Conservation (phyloP, 192 early-diverging fungal species). For the Backusella australiensis region DNA sequence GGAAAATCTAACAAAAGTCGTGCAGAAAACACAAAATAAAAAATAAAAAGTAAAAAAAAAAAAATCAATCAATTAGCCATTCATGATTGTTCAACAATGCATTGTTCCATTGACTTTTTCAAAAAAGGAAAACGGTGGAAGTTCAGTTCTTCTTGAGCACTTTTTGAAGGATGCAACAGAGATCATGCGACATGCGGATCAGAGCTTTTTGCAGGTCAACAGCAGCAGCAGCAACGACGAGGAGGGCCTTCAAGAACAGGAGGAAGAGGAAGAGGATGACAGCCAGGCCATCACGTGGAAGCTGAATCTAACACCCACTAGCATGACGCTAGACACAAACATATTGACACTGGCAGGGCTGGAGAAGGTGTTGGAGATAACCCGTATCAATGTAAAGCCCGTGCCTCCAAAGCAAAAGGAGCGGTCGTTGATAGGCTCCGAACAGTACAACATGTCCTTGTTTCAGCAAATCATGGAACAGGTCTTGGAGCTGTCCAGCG, state of each 20-base stretch:
- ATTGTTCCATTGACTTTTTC: background rate
- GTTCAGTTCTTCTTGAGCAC: background rate
- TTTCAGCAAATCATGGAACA: background rate
- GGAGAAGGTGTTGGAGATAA: constrained; percentile 35
- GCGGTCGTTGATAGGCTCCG: background rate
- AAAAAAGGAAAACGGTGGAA: constrained; percentile 1
- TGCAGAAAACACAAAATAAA: background rate
- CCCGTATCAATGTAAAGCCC: constrained; percentile 24
- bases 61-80: background rate
- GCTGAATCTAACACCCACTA: constrained; percentile 27
- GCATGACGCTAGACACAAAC: constrained; percentile 38
- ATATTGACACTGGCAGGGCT: constrained; percentile 31
- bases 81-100: constrained; percentile 1
- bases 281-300: constrained; percentile 36
- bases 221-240: background rate
- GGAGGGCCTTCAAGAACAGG: background rate
- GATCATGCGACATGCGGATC: background rate
- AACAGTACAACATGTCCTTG: background rate
- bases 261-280: constrained; percentile 10
- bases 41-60: background rate
- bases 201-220: background rate
- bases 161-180: constrained; percentile 5
- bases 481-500: background rate
- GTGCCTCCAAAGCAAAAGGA: constrained; percentile 2
- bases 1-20: background rate